A percentile compares a stretch with the other conserved stretches of the same genome.
phyloP scores from a whole-genome alignment of 352 stramenopile genomes.

The Phytophthora cryptogea region DNA sequence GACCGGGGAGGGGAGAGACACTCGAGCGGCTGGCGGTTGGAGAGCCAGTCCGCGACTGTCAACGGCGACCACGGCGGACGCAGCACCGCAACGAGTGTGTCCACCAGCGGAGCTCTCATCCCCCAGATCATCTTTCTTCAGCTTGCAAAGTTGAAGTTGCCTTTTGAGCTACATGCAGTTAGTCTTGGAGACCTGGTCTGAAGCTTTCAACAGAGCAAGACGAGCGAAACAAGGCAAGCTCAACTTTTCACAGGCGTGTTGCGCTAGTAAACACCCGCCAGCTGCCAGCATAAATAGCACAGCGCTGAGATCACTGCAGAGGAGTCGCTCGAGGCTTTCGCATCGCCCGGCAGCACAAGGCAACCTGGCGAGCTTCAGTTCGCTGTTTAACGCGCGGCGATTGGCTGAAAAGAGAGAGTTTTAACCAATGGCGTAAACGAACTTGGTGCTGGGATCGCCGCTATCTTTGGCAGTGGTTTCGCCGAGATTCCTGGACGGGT shows the following conservation, averaged over 20 bases:
- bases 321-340: not conserved
- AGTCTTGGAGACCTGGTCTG: no score
- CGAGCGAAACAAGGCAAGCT: not conserved
- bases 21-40: not conserved
- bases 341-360: not conserved
- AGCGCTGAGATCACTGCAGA: not conserved
- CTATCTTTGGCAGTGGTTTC: conserved; percentile 22
- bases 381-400: conserved; percentile 7
- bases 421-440: conserved; percentile 1
- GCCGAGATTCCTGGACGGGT: conserved; percentile 13
- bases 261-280: conserved; percentile 2
- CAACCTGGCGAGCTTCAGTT: not conserved
- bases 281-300: not conserved
- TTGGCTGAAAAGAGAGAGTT: conserved; percentile 11
- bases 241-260: not conserved
- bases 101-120: not conserved
- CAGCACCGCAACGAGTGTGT: not conserved
- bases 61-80: conserved; percentile 2
- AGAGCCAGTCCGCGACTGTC: conserved; percentile 10
- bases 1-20: not conserved
- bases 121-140: not conserved
- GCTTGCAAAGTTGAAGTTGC: conserved; percentile 22
- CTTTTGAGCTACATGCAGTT: no score
- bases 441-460: not conserved
- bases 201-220: no score